A percentile compares a stretch with the other conserved stretches of the same genome.
Conservation (phyloP, 257 asterid species). For the Pogostemon cablin region DNA sequence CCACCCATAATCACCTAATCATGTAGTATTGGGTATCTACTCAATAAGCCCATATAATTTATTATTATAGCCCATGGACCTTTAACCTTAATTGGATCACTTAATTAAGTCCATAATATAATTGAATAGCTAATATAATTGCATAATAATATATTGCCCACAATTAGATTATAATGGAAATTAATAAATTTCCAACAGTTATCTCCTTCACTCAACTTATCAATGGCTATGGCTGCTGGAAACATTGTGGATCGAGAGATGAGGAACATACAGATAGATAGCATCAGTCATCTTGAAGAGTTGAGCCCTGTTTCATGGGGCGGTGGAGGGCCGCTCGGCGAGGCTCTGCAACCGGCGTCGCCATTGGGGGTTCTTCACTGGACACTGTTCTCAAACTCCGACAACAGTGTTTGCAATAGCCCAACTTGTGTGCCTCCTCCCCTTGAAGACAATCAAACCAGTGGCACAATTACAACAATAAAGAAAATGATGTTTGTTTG, state of each 20-base stretch:
- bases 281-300: slow-evolving; percentile 11
- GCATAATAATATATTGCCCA: too few species aligned
- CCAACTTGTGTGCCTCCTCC: slow-evolving; percentile 49
- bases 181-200: too few species aligned
- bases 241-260: slow-evolving; percentile 40
- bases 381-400: slow-evolving; percentile 61
- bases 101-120: too few species aligned
- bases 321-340: slow-evolving; percentile 74
- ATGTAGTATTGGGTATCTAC: too few species aligned
- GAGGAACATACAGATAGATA: slow-evolving; percentile 28
- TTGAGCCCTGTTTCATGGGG: slow-evolving; percentile 43
- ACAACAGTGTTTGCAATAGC: slow-evolving; percentile 69
- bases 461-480: slow-evolving; percentile 44
- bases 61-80: too few species aligned
- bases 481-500: background rate
- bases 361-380: slow-evolving; percentile 72
- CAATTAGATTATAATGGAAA: too few species aligned
- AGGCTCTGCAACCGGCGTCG: slow-evolving; percentile 64
- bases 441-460: slow-evolving; percentile 21
- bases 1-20: too few species aligned
- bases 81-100: too few species aligned
- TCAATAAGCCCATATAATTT: too few species aligned
- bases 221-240: slow-evolving; percentile 61
- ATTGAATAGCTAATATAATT: too few species aligned
- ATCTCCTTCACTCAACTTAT: slow-evolving; percentile 53